phyloP scores from a whole-genome alignment of 352 stramenopile species.

The Pythium monospermum region DNA sequence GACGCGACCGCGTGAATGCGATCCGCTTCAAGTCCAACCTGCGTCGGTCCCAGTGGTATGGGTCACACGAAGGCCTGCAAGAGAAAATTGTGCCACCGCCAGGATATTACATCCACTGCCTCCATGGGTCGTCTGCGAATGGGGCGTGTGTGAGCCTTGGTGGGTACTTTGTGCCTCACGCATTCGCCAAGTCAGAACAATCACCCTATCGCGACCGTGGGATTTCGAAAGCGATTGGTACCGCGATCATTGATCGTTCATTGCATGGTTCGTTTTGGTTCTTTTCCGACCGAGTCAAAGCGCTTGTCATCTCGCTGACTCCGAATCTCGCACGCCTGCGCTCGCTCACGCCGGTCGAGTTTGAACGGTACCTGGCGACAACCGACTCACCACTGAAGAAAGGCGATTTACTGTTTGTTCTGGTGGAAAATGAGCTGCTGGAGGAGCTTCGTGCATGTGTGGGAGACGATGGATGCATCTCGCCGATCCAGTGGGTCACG shows the following conservation, averaged over 20 bases:
- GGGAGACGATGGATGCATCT: background rate
- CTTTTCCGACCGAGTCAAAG: background rate
- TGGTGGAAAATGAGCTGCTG: background rate
- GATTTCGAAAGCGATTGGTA: background rate
- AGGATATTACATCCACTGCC: conserved; percentile 2
- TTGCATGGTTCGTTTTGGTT: background rate
- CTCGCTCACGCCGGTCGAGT: background rate
- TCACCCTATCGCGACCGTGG: background rate
- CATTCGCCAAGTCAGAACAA: background rate
- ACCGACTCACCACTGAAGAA: background rate
- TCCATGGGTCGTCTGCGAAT: background rate
- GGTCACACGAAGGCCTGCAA: background rate
- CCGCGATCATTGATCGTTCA: background rate
- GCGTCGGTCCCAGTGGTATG: conserved; percentile 4
- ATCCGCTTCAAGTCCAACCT: background rate
- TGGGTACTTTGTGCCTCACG: background rate
- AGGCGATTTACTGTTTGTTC: background rate
- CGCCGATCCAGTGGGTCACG: background rate
- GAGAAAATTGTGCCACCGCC: background rate
- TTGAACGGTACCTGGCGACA: background rate
- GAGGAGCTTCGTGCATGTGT: background rate
- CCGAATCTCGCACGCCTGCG: background rate
- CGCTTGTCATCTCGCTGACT: background rate
- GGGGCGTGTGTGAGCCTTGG: background rate
- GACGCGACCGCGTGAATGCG: background rate